Conservation (phyloP, 345 rosid species). For the Sisymbrium irio region DNA sequence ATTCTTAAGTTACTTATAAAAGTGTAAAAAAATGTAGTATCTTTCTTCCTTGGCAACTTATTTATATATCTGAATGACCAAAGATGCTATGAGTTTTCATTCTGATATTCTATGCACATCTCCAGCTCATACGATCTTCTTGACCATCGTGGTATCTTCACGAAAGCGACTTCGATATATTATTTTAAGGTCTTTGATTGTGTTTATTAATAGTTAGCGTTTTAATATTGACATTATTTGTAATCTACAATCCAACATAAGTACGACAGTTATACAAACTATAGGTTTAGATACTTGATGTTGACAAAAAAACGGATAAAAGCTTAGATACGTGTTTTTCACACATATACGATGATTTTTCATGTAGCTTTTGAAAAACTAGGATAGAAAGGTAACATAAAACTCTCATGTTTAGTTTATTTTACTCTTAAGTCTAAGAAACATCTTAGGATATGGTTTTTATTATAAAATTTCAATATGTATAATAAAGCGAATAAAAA, state of each 20-base stretch:
- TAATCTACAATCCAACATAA: constrained; percentile 27
- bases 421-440: neutral
- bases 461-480: neutral
- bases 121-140: constrained; percentile 29
- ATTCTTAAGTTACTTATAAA: neutral
- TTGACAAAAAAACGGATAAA: neutral
- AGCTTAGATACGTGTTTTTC: constrained; percentile 10
- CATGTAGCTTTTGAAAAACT: neutral
- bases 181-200: constrained; percentile 8
- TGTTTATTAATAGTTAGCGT: neutral
- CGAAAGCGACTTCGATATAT: constrained; percentile 19
- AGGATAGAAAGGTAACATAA: neutral
- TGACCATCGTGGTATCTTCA: constrained; percentile 25
- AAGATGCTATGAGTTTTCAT: constrained; percentile 20
- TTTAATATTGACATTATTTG: constrained; percentile 13
- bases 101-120: neutral
- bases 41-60: neutral
- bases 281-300: constrained; percentile 11
- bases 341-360: neutral
- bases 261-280: constrained; percentile 17
- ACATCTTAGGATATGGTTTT: neutral
- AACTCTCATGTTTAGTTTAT: neutral
- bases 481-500: neutral
- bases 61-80: constrained; percentile 5
- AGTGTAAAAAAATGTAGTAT: neutral